Evolutionary conservation across 2,329 filamentous ascomycete species (phyloP), one percentile per base, ranked within the genome.

Genomic region (Pseudogymnoascus sp.): DNA sequence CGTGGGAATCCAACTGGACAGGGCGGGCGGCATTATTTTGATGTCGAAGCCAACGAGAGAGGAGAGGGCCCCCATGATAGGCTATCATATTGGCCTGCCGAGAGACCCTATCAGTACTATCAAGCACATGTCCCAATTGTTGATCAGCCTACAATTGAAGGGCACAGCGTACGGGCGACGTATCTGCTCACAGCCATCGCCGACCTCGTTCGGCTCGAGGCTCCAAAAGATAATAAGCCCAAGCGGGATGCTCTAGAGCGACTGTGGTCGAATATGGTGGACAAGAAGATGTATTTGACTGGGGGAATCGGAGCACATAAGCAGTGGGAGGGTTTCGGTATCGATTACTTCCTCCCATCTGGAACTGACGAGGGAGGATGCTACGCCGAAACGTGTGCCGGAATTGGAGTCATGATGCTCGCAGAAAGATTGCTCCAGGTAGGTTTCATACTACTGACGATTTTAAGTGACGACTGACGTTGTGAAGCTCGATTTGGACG

Each of bases 211-310:
- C 76, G 74, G 26, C 69, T 80, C 3, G 72, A 74, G 5, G 62
- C 35, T 13, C 6, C 5, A 15, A 31, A 50, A 17, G 13, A 29
- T 2, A 21, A 39, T 2, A 24, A 40, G 24, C 29, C 58, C 29
- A 63, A 65, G 35, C 47, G 58, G 36, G 67, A 69, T 0, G 74
- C 81, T 1, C 66, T 85, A 0, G 68, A 73, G 24, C 72, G 77
- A 6, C 71, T 86, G 3, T 87, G 83, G 84, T 69, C 77, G 33
- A 84, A 85, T 64, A 85, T 85, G 81, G 77, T 83, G 0, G 74
- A 81, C 40, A 77, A 77, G 61, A 86, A 85, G 68, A 83, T 86
- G 79, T 87, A 84, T 62, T 68, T 84, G 13, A 87, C 84, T 0
- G 84, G 84, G 1, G 83, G 83, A 0, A 80, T 86, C 58, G 84